These are phyloP conservation scores for Dianthus caryophyllus DNA, from an alignment of 148 eudicot genomes.

Conservation along the genomic window DNA sequence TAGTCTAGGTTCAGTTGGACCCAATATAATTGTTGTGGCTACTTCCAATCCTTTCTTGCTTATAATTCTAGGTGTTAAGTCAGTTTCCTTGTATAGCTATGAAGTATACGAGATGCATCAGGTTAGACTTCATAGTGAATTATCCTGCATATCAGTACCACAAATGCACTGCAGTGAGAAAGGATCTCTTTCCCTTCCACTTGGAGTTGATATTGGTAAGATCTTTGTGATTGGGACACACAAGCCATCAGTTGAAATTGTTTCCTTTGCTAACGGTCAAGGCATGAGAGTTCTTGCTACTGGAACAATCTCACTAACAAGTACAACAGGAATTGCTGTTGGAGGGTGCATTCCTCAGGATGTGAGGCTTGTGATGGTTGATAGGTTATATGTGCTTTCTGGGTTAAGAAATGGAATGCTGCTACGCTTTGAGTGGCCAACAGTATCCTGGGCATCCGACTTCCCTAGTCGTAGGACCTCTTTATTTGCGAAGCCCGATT, in stretches of 20 bases:
- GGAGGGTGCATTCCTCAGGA: constrained; percentile 94
- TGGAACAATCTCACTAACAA: constrained; percentile 71
- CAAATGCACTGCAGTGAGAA: constrained; percentile 33
- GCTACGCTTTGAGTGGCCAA: constrained; percentile 95
- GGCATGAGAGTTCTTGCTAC: constrained; percentile 64
- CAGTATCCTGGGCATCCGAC: constrained; percentile 34
- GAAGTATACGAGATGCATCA: constrained; percentile 75
- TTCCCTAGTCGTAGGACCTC: constrained; percentile 29
- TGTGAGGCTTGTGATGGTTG: constrained; percentile 86
- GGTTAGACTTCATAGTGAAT: constrained; percentile 67
- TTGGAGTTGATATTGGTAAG: constrained; percentile 41
- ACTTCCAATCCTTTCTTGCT: constrained; percentile 83
- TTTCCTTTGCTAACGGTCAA: constrained; percentile 52
- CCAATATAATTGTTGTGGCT: constrained; percentile 63
- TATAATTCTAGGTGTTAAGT: constrained; percentile 64
- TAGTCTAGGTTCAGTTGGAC: constrained; percentile 78
- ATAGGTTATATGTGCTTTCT: constrained; percentile 69
- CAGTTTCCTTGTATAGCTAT: constrained; percentile 36
- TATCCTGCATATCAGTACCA: constrained; percentile 86
- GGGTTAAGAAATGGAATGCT: constrained; percentile 97
- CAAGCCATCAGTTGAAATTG: constrained; percentile 88
- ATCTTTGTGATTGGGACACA: constrained; percentile 86
- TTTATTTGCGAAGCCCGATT: constrained; percentile 25
- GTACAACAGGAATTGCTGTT: constrained; percentile 58
- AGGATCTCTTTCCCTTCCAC: constrained; percentile 32